Evolutionary conservation across 1,284 basidiomycete species (phyloP).

Genomic region (Wallemia mellicola): DNA sequence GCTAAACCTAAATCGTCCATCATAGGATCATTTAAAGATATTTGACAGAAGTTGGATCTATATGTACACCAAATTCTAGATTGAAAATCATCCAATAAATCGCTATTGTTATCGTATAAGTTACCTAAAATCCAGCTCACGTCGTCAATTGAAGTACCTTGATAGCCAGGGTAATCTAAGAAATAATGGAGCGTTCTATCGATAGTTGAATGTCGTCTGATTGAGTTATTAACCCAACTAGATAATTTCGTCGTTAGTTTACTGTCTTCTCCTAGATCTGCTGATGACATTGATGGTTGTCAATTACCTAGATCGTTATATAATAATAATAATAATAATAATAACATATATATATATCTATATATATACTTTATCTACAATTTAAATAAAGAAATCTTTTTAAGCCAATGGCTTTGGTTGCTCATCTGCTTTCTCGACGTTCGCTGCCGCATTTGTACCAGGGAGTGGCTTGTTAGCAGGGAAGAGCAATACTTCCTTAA

Average conservation of each 20-base stretch:
- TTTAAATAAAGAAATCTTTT: no score
- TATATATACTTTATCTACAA: not conserved
- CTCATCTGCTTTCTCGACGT: not conserved
- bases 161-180: not conserved
- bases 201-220: not conserved
- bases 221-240: not conserved
- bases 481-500: conserved; percentile 16
- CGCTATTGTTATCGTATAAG: not conserved
- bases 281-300: not conserved
- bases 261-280: not conserved
- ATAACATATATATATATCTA: no score
- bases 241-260: not conserved
- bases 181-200: not conserved
- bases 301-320: no score
- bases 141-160: not conserved
- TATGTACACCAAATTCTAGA: conserved; percentile 74
- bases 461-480: conserved; percentile 10
- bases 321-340: no score
- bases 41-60: conserved; percentile 57
- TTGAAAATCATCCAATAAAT: conserved; percentile 31
- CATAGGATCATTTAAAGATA: conserved; percentile 32
- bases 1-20: conserved; percentile 19
- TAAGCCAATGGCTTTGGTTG: not conserved
- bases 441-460: not conserved
- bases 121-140: not conserved